Conservation (phyloP, 2,329 filamentous ascomycete genomes). For the Cordyceps javanica region DNA sequence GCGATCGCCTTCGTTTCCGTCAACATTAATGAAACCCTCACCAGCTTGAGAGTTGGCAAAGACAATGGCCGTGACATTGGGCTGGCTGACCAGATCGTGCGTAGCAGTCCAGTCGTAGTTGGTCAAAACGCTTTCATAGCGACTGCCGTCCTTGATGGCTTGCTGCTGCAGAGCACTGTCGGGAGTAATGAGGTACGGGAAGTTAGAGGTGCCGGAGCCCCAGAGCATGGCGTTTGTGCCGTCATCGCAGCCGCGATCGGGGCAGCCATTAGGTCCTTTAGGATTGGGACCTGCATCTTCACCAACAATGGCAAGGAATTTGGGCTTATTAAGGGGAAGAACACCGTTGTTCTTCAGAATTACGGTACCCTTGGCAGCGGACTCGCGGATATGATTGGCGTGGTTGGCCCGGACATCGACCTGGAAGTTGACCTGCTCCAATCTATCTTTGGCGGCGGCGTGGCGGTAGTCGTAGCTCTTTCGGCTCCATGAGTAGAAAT, state of each 20-base stretch:
- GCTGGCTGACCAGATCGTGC: constrained; percentile 52
- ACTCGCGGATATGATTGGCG: constrained; percentile 63
- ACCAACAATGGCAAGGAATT: constrained; percentile 70
- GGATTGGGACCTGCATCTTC: constrained; percentile 74
- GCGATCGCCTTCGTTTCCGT: constrained; percentile 80
- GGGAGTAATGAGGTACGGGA: constrained; percentile 71
- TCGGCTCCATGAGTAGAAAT: constrained; percentile 82
- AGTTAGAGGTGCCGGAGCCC: constrained; percentile 69
- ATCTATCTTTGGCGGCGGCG: constrained; percentile 52
- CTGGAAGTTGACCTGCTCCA: constrained; percentile 68
- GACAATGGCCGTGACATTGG: constrained; percentile 68
- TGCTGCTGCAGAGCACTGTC: constrained; percentile 62
- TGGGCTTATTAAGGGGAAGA: constrained; percentile 73
- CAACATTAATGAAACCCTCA: constrained; percentile 79
- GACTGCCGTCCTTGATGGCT: constrained; percentile 51
- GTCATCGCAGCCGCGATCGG: constrained; percentile 55
- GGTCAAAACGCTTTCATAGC: constrained; percentile 61
- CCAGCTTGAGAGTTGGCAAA: constrained; percentile 86
- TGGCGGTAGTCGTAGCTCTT: constrained; percentile 70
- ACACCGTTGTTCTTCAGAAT: constrained; percentile 78
- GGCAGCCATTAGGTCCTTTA: constrained; percentile 72
- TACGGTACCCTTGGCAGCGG: constrained; percentile 75
- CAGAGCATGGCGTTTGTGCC: constrained; percentile 69
- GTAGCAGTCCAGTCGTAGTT: constrained; percentile 59
- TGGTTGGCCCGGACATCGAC: constrained; percentile 80